Conservation (phyloP, 768 basidiomycete species). For the Panaeolus cyanescens region DNA sequence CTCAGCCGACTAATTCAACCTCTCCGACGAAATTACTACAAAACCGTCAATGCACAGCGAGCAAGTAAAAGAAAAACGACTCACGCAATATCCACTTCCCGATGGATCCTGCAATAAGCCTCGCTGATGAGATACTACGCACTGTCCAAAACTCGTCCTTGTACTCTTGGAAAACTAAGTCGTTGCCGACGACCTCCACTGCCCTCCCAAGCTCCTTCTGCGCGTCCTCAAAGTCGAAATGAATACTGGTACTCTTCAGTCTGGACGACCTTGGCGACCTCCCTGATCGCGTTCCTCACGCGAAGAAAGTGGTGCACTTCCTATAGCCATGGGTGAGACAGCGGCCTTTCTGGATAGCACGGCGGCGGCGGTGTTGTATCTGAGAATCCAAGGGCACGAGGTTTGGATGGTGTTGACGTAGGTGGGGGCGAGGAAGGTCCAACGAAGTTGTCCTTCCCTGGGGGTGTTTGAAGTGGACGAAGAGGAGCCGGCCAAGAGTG, state of each 20-base stretch:
- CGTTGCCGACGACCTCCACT: conserved; percentile 82
- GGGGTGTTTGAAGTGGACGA: conserved; percentile 97
- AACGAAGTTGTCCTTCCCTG: conserved; percentile 90
- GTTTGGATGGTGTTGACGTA: conserved; percentile 99
- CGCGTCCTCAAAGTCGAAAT: conserved; percentile 96
- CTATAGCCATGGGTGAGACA: conserved; percentile 41
- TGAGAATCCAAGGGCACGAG: conserved; percentile 89
- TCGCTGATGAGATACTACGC: conserved; percentile 96
- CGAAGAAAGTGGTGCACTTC: conserved; percentile 57
- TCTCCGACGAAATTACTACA: conserved; percentile 86
- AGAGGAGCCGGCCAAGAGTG: conserved; percentile 88
- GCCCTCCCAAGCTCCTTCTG: conserved; percentile 79
- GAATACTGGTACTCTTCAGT: conserved; percentile 96
- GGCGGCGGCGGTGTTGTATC: conserved; percentile 92
- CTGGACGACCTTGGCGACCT: conserved; percentile 91
- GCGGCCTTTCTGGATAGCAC: conserved; percentile 86
- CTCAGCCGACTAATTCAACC: conserved; percentile 89
- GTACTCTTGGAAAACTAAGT: conserved; percentile 93
- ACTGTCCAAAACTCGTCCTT: conserved; percentile 96
- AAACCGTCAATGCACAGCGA: not conserved
- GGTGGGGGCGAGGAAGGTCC: conserved; percentile 91
- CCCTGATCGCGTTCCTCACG: conserved; percentile 85
- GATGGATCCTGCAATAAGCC: conserved; percentile 97
- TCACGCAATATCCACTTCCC: conserved; percentile 85
- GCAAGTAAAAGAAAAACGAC: conserved; percentile 6